phyloP scores from a whole-genome alignment of 345 rosid genomes.

The Erodium maritimum region DNA sequence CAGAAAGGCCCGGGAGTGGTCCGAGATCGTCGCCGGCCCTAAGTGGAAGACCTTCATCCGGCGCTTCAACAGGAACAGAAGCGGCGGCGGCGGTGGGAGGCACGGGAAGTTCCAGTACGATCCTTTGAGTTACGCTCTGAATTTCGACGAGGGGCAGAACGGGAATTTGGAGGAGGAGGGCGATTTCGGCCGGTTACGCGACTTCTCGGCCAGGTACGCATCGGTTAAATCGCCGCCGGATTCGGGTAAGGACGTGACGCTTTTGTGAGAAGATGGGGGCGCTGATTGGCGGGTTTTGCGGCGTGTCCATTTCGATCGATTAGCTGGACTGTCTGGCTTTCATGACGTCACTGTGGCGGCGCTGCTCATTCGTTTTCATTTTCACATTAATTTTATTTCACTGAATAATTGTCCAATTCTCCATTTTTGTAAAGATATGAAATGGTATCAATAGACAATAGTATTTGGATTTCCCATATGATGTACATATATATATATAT shows the following conservation, averaged over 20 bases:
- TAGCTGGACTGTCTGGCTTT: background rate
- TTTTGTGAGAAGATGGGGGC: no score
- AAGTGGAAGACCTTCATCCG: constrained; percentile 92
- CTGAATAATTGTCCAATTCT: no score
- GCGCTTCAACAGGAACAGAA: constrained; percentile 48
- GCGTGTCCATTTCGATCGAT: no score
- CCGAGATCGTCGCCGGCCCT: constrained; percentile 94
- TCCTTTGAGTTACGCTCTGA: constrained; percentile 72
- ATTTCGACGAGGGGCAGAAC: constrained; percentile 56
- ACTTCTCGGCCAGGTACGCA: constrained; percentile 66
- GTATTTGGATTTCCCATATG: no score
- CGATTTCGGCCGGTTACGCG: constrained; percentile 22
- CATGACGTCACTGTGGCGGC: background rate
- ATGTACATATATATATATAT: no score
- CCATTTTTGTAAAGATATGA: background rate
- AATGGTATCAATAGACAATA: no score
- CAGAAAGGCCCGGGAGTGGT: constrained; percentile 70
- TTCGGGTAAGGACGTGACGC: constrained; percentile 5
- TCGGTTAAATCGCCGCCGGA: constrained; percentile 25
- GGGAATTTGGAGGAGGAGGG: constrained; percentile 28
- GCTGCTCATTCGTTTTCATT: background rate
- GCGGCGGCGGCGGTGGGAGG: constrained; percentile 13
- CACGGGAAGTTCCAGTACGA: constrained; percentile 70
- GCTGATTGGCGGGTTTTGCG: background rate
- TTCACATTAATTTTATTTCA: background rate